phyloP scores from a whole-genome alignment of 2,329 filamentous ascomycete species.

The Ilyonectria sp. region DNA sequence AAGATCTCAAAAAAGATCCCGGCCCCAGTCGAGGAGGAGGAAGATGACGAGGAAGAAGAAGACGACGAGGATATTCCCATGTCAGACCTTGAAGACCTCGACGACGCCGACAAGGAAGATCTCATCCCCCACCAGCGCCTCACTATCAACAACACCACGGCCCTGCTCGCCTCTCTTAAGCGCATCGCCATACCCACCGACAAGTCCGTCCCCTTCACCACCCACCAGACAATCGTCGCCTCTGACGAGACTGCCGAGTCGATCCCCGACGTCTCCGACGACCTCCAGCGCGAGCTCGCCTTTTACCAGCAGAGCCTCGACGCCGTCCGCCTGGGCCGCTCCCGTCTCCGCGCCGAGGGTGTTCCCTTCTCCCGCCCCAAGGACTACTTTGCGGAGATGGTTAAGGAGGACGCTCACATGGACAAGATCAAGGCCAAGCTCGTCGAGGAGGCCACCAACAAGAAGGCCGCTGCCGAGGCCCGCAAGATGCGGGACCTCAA shows the following conservation, averaged over 20 bases:
- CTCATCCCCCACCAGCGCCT: constrained; percentile 91
- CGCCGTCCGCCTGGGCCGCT: constrained; percentile 81
- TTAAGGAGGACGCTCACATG: constrained; percentile 99
- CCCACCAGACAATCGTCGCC: constrained; percentile 84
- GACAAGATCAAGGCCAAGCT: constrained; percentile 94
- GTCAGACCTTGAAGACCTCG: constrained; percentile 85
- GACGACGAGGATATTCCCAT: constrained; percentile 91
- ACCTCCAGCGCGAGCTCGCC: constrained; percentile 90
- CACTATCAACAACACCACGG: constrained; percentile 96
- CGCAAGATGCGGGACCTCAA: constrained; percentile 94
- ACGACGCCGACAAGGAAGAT: constrained; percentile 87
- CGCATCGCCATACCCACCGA: constrained; percentile 80
- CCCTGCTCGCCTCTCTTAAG: constrained; percentile 84
- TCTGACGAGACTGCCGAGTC: constrained; percentile 73
- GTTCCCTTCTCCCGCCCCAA: constrained; percentile 89
- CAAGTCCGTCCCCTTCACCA: constrained; percentile 81
- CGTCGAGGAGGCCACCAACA: constrained; percentile 89
- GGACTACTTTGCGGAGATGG: constrained; percentile 99
- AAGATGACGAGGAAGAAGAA: constrained; percentile 75
- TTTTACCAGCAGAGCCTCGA: constrained; percentile 93
- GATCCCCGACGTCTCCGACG: constrained; percentile 89
- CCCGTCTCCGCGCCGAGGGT: constrained; percentile 84
- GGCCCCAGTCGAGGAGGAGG: constrained; percentile 52
- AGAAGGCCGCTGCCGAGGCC: constrained; percentile 93
- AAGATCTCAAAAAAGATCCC: constrained; percentile 60